A percentile compares a stretch with the other conserved stretches of the same genome.
These are phyloP conservation scores for Gossypium rotundifolium DNA, from an alignment of 345 rosid species.

Conservation along the genomic window DNA sequence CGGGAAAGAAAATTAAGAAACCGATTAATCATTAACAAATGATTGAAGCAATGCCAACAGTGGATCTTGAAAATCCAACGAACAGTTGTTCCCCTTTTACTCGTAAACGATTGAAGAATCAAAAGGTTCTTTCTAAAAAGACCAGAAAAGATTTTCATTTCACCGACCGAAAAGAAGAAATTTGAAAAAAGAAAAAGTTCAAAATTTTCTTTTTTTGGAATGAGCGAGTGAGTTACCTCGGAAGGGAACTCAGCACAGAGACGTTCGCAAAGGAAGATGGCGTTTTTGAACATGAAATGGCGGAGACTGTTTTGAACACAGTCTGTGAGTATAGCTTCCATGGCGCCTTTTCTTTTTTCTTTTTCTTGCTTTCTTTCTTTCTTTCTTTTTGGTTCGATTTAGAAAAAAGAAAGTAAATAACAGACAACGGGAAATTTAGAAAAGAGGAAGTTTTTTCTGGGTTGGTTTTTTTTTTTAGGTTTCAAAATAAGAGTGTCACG, in stretches of 20 bases:
- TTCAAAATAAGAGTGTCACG: conserved; percentile 37
- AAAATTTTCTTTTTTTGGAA: background rate
- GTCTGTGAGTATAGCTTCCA: conserved; percentile 84
- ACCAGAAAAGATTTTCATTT: background rate
- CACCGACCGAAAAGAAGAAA: background rate
- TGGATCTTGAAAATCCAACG: conserved; percentile 23
- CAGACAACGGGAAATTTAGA: background rate
- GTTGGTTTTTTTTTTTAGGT: conserved; percentile 12
- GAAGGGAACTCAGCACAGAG: conserved; percentile 97
- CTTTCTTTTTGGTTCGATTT: background rate
- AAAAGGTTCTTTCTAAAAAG: too few species aligned
- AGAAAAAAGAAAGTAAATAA: background rate
- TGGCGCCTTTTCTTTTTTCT: conserved; percentile 24
- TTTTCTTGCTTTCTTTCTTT: background rate
- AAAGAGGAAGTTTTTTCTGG: conserved; percentile 10
- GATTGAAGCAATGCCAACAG: conserved; percentile 7
- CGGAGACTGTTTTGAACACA: conserved; percentile 83
- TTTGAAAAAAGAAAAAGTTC: background rate
- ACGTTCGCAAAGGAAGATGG: conserved; percentile 93
- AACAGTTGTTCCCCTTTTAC: background rate
- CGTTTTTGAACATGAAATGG: conserved; percentile 74
- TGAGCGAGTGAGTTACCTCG: conserved; percentile 44
- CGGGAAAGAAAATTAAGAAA: background rate
- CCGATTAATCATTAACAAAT: background rate
- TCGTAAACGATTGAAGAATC: too few species aligned